phyloP scores from a whole-genome alignment of 345 rosid genomes.

The Hibiscus syriacus region DNA sequence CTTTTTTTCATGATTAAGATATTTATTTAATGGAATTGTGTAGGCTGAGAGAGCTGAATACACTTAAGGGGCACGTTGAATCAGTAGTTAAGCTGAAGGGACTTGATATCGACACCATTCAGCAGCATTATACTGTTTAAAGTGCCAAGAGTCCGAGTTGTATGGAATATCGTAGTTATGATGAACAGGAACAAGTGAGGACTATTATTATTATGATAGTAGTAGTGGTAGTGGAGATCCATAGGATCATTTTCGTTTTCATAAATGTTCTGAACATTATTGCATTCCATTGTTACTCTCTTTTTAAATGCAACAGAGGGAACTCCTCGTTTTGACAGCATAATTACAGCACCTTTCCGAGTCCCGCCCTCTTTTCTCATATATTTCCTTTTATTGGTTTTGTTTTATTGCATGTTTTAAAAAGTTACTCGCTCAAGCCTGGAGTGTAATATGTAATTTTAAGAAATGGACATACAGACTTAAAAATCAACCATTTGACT shows the following conservation, averaged over 20 bases:
- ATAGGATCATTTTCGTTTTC: background rate
- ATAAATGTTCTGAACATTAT: background rate
- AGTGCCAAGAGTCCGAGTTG: background rate
- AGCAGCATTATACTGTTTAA: slow-evolving; percentile 70
- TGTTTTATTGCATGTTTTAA: too few relatives aligned
- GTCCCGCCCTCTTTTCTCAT: too few relatives aligned
- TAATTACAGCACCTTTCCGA: too few relatives aligned
- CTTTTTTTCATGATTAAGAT: background rate
- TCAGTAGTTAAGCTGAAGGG: too few relatives aligned
- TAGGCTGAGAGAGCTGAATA: slow-evolving; percentile 69
- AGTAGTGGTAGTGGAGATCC: background rate
- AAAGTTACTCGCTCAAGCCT: too few relatives aligned
- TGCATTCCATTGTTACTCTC: background rate
- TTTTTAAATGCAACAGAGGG: too few relatives aligned
- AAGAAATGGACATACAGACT: too few relatives aligned
- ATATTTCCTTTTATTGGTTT: too few relatives aligned
- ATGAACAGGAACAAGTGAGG: background rate
- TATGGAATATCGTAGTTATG: background rate
- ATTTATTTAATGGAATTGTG: background rate
- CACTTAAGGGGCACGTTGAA: slow-evolving; percentile 81
- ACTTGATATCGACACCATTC: slow-evolving; percentile 76
- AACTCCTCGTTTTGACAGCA: too few relatives aligned
- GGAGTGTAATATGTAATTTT: too few relatives aligned
- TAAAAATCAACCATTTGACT: too few relatives aligned
- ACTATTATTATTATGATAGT: background rate